These are phyloP conservation scores for Candida sanyaensis DNA, from an alignment of 1,139 yeast species.

Conservation along the genomic window DNA sequence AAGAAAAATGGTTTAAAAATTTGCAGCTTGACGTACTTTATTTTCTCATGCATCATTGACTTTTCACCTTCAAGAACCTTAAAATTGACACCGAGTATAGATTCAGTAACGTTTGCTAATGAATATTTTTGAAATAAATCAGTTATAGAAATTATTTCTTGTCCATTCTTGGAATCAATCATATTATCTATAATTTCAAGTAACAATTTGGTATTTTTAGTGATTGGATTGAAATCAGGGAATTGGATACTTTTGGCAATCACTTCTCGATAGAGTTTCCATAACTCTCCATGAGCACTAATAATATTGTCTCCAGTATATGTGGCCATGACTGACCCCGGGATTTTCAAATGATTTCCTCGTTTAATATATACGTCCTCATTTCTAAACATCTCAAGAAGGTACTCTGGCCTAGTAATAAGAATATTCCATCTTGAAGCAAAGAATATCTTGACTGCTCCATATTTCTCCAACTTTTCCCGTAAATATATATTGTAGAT, in stretches of 20 bases:
- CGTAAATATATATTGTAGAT: constrained; percentile 44
- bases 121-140: constrained; percentile 50
- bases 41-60: constrained; percentile 37
- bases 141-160: constrained; percentile 25
- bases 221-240: constrained; percentile 42
- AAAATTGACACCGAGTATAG: constrained; percentile 53
- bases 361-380: constrained; percentile 56
- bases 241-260: constrained; percentile 54
- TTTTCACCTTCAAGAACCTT: constrained; percentile 23
- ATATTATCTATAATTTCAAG: constrained; percentile 15
- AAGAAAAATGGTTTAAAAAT: constrained; percentile 58
- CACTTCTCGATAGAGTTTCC: constrained; percentile 52
- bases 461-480: constrained; percentile 46
- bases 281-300: constrained; percentile 57
- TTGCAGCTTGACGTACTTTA: constrained; percentile 50
- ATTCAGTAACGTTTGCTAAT: constrained; percentile 53
- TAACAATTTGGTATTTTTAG: constrained; percentile 32
- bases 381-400: constrained; percentile 49
- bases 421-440: constrained; percentile 66
- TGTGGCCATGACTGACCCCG: constrained; percentile 53
- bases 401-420: constrained; percentile 49
- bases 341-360: constrained; percentile 62
- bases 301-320: constrained; percentile 67
- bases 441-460: constrained; percentile 62
- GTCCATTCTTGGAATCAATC: constrained; percentile 6